Base-by-base conservation (phyloP, 768 basidiomycete genomes). In the Leccinum aurantiacum region DNA sequence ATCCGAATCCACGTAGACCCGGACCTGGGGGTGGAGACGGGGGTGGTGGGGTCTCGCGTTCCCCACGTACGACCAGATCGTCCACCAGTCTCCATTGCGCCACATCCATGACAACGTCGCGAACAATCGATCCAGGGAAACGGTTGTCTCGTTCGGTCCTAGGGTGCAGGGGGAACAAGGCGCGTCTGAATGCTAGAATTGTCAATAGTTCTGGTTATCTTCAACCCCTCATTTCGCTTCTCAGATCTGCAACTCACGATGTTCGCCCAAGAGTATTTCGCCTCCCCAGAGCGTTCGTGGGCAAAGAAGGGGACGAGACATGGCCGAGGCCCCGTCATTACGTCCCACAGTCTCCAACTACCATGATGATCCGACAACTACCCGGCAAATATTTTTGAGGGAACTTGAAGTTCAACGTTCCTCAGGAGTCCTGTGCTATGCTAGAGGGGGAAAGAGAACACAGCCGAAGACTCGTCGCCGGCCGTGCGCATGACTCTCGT, bases 361-460 rank as follows among this genome's bases (percentile, higher is more conserved):
- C 55, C 50, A 17, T 50, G 37, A 38, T 53, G 22, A 52, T 31
- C 58, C 11, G 24, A 33, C 3, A n/a, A 22, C 35, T 57, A 54
- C 46, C 57, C 55, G 5, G 44, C 1, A 49, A 47, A 31, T 46
- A 22, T 5, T 7, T 46, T 13, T 22, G 22, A n/a, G 49, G 14
- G 19, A 47, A 29, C 19, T 46, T 14, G 19, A 47, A 33, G 44
- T 19, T 19, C 51, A 22, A 19, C 27, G 48, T 54, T 52, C 48
- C 38, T 60, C 41, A 9, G 60, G 59, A 66, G 57, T 60, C 46
- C 27, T 14, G 41, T 35, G 8, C 60, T 52, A 22, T 4, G 50
- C 5, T 8, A 14, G 15, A 27, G 33, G 14, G 17, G 49, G 57
- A 58, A 6, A 38, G 15, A 53, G 31, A 41, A 11, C 19, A n/a